A percentile compares a stretch with the other conserved stretches of the same genome.
Conservation (phyloP, 139 green algal genomes). For the Coccomyxa sp. region DNA sequence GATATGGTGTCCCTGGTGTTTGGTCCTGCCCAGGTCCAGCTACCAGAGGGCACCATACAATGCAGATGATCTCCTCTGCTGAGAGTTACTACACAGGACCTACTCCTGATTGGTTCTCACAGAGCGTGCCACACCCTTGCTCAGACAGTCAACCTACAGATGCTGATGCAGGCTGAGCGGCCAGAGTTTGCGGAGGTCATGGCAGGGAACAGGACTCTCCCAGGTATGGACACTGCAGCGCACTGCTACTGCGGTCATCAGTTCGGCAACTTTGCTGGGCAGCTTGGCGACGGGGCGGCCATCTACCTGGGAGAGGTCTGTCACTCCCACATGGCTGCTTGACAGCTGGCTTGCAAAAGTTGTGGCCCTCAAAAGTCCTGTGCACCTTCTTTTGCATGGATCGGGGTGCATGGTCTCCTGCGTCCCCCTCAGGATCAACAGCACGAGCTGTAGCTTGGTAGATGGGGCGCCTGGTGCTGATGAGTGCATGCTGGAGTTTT, state of each 20-base stretch:
- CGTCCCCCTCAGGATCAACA: too few relatives aligned
- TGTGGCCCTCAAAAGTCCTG: neutral
- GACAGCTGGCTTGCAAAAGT: neutral
- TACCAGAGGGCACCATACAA: too few relatives aligned
- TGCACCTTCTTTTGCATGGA: neutral
- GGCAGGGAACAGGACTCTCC: constrained; percentile 49
- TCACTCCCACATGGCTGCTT: neutral
- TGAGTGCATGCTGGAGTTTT: too few relatives aligned
- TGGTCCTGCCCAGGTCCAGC: too few relatives aligned
- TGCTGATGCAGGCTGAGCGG: constrained; percentile 37
- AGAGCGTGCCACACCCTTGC: too few relatives aligned
- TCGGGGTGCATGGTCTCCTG: neutral
- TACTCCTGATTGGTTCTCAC: too few relatives aligned
- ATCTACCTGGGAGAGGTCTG: constrained; percentile 78
- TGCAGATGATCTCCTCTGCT: too few relatives aligned
- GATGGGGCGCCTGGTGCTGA: too few relatives aligned
- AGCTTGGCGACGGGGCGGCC: constrained; percentile 83
- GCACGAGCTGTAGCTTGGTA: too few relatives aligned
- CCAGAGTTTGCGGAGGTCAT: constrained; percentile 73
- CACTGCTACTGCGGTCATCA: constrained; percentile 81
- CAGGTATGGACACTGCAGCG: constrained; percentile 41
- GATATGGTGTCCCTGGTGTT: too few relatives aligned
- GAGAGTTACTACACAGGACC: too few relatives aligned
- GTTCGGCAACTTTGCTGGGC: constrained; percentile 72
- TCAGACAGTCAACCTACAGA: too few relatives aligned